These are phyloP conservation scores for Cystoisospora suis DNA, from an alignment of 169 alveolate species.

Conservation along the genomic window DNA sequence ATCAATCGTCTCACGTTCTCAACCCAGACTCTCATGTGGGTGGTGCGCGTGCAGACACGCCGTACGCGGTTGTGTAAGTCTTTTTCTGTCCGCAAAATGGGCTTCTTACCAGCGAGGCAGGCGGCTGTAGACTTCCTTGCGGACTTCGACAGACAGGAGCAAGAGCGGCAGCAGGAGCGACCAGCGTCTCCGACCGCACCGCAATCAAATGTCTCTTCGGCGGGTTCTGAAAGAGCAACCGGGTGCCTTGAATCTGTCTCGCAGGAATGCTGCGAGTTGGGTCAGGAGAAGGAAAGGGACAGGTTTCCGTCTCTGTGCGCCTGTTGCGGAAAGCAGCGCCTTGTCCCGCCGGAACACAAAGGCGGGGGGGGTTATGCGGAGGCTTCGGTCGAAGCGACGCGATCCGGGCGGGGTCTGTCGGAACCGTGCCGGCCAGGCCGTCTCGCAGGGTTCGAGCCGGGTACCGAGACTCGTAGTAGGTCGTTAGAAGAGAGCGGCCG, in stretches of 20 bases:
- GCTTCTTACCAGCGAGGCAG: constrained; percentile 39
- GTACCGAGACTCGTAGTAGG: too few species aligned
- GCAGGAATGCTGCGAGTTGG: too few species aligned
- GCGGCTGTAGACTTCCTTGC: constrained; percentile 15
- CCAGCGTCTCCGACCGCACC: not conserved
- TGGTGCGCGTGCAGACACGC: constrained; percentile 53
- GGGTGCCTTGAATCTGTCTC: too few species aligned
- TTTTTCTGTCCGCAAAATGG: constrained; percentile 44
- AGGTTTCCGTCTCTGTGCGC: not conserved
- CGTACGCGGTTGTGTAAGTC: constrained; percentile 45
- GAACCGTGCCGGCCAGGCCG: too few species aligned
- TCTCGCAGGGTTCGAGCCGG: too few species aligned
- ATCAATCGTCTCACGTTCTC: constrained; percentile 36
- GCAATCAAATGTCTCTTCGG: too few species aligned
- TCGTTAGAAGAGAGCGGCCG: too few species aligned
- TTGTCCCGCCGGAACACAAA: not conserved
- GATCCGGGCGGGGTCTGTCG: too few species aligned
- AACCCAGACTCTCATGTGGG: constrained; percentile 54
- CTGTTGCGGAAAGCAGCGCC: not conserved
- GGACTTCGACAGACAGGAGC: constrained; percentile 17
- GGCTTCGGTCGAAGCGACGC: too few species aligned
- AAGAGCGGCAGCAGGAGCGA: not conserved
- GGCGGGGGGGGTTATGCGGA: too few species aligned
- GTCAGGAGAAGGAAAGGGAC: too few species aligned
- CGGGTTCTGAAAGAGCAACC: too few species aligned